These are phyloP conservation scores for Globisporangium alternatum DNA, from an alignment of 352 stramenopile species.

Conservation along the genomic window DNA sequence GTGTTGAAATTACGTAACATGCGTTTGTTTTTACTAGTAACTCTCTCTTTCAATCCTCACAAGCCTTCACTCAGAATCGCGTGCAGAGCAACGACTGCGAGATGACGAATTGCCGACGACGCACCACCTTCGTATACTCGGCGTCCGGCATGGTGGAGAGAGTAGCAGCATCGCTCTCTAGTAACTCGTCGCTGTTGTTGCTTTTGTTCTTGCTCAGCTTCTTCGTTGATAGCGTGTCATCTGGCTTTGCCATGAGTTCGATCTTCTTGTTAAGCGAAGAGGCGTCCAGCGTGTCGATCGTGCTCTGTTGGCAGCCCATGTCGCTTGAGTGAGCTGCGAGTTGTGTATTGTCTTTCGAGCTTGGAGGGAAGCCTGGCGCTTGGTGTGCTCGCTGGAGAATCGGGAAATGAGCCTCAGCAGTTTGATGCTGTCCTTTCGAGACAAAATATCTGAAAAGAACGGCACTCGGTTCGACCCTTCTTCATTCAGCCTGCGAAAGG, in stretches of 20 bases:
- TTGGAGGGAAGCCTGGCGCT: no score
- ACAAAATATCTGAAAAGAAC: no score
- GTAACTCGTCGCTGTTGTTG: background rate
- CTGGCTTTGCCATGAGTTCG: background rate
- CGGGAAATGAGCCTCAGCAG: no score
- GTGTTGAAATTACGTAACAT: no score
- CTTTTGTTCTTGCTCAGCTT: background rate
- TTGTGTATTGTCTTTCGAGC: no score
- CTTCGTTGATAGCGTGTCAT: background rate
- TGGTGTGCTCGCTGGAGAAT: no score
- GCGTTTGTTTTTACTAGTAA: no score
- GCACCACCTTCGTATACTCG: slow-evolving; percentile 3
- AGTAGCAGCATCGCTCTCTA: background rate
- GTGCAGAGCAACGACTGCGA: slow-evolving; percentile 9
- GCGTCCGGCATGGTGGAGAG: background rate
- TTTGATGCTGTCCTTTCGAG: no score
- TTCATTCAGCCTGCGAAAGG: no score
- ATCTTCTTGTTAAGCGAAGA: background rate
- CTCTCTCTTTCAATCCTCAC: no score
- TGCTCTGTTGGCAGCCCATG: slow-evolving; percentile 14
- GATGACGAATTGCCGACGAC: slow-evolving; percentile 6
- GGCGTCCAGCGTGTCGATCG: background rate
- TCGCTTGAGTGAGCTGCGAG: no score
- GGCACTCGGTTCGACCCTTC: no score
- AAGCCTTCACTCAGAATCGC: background rate